Conservation (phyloP, 495 filamentous ascomycete species). For the Glutinoglossum americanum region DNA sequence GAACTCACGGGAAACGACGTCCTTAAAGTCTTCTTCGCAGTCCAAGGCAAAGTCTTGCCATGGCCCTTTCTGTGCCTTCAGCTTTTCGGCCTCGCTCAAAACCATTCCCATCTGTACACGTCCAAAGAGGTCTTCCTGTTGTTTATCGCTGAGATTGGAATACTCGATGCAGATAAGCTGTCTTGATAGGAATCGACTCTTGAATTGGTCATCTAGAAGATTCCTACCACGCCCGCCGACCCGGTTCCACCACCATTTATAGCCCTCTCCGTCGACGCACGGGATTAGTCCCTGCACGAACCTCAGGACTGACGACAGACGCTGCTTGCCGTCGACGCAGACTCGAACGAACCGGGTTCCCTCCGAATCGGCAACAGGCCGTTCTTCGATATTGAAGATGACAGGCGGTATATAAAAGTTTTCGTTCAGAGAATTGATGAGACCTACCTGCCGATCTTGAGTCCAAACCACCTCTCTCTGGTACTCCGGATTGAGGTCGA, state of each 20-base stretch:
- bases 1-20: constrained; percentile 16
- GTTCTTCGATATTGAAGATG: constrained; percentile 23
- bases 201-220: constrained; percentile 13
- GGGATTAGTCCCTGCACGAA: constrained; percentile 25
- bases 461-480: constrained; percentile 28
- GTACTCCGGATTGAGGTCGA: constrained; percentile 25
- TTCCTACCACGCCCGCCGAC: constrained; percentile 8
- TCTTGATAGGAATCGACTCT: constrained; percentile 16
- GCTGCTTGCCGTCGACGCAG: constrained; percentile 30
- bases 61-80: constrained; percentile 21
- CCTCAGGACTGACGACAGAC: constrained; percentile 22
- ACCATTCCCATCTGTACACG: constrained; percentile 25
- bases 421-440: constrained; percentile 21
- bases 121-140: constrained; percentile 28
- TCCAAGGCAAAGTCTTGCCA: constrained; percentile 23
- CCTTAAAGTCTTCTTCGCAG: constrained; percentile 20
- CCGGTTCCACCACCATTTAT: constrained; percentile 14
- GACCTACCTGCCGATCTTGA: constrained; percentile 10
- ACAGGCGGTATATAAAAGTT: constrained; percentile 28
- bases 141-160: constrained; percentile 15
- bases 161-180: constrained; percentile 24
- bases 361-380: constrained; percentile 4
- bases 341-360: constrained; percentile 8
- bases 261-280: constrained; percentile 16
- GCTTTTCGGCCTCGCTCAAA: constrained; percentile 27